A percentile compares a stretch with the other conserved stretches of the same genome.
Conservation (phyloP, 2,329 filamentous ascomycete genomes). For the Beauveria sp. region DNA sequence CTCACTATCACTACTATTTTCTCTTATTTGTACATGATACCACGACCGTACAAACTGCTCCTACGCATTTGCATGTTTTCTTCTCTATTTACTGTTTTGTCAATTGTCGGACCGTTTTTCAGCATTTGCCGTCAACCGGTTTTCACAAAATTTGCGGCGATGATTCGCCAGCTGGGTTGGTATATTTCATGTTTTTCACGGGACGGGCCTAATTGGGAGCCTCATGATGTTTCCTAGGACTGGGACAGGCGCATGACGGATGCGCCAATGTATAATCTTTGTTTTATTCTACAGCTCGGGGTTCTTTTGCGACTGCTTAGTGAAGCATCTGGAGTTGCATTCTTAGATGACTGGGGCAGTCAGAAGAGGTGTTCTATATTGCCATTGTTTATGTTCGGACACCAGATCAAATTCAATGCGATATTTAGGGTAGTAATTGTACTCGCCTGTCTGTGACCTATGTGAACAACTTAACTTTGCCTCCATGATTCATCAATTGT, state of each 20-base stretch:
- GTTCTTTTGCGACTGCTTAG: neutral
- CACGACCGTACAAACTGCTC: constrained; percentile 24
- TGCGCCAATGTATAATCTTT: constrained; percentile 1
- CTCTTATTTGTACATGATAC: constrained; percentile 24
- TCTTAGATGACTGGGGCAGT: constrained; percentile 5
- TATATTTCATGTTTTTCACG: neutral
- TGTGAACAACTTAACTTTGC: too few species aligned
- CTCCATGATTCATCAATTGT: constrained; percentile 7
- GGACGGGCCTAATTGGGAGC: neutral
- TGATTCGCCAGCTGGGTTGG: constrained; percentile 6
- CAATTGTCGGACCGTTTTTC: neutral
- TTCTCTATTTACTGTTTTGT: neutral
- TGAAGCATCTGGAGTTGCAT: constrained; percentile 6
- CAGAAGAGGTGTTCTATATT: neutral
- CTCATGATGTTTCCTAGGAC: neutral
- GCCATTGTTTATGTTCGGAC: neutral
- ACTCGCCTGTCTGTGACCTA: neutral
- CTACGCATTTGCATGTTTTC: constrained; percentile 2
- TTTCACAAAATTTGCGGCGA: neutral
- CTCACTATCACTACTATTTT: constrained; percentile 6
- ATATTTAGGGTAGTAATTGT: neutral
- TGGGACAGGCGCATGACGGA: constrained; percentile 1
- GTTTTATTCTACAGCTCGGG: neutral
- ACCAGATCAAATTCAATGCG: neutral
- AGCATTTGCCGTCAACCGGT: neutral